Percentiles rank a stretch among this genome's conserved stretches.
Evolutionary conservation across 306 rosid genomes (phyloP).

Genomic region (Quercus bicolor): DNA sequence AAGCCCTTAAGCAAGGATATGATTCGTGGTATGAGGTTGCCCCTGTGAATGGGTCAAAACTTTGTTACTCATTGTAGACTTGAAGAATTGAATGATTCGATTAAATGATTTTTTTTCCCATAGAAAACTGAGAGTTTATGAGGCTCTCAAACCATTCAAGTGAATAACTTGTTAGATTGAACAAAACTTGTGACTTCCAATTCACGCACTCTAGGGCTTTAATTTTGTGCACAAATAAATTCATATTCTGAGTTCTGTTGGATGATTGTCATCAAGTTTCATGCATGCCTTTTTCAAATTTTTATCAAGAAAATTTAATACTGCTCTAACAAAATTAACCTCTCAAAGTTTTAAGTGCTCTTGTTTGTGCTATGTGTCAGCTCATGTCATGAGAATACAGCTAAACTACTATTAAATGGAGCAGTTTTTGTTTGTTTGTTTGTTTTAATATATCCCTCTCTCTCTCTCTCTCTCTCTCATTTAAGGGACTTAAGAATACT

Average conservation of each 20-base stretch:
- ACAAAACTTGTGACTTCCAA: neutral
- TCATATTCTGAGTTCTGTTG: neutral
- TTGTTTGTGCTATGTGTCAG: neutral
- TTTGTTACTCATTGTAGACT: neutral
- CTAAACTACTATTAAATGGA: neutral
- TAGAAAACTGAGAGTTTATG: too few relatives aligned
- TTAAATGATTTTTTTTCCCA: too few relatives aligned
- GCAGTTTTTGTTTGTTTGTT: neutral
- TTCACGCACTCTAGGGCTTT: neutral
- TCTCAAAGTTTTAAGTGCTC: neutral
- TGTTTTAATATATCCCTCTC: too few relatives aligned
- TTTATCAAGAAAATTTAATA: neutral
- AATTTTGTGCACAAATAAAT: neutral
- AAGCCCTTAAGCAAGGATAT: neutral
- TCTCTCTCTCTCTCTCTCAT: neutral
- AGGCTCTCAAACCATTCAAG: neutral
- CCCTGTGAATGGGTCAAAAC: neutral
- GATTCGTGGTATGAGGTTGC: too few relatives aligned
- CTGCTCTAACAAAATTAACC: neutral
- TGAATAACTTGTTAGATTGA: neutral
- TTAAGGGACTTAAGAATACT: neutral
- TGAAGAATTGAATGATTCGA: too few relatives aligned
- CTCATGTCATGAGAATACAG: neutral
- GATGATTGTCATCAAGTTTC: neutral
- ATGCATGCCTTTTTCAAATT: neutral